phyloP scores from a whole-genome alignment of 257 asterid species.

The Solanum paucissectum region DNA sequence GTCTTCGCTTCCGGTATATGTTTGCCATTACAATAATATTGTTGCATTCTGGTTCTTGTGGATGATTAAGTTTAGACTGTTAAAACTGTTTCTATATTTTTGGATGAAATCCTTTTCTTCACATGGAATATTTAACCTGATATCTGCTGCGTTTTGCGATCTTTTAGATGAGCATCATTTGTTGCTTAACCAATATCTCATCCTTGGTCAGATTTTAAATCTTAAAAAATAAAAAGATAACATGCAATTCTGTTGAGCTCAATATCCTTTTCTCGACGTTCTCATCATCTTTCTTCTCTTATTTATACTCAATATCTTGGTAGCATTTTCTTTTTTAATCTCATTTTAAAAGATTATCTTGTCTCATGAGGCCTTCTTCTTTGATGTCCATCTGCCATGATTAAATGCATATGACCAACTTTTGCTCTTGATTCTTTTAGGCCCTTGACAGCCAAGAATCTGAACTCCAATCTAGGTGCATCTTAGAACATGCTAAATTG shows the following conservation, averaged over 20 bases:
- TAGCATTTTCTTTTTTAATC: neutral
- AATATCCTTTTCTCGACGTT: neutral
- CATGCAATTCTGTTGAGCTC: neutral
- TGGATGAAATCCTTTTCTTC: neutral
- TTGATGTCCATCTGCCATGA: neutral
- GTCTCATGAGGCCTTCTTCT: neutral
- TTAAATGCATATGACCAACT: neutral
- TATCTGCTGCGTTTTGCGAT: neutral
- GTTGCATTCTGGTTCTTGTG: neutral
- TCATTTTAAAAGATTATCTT: neutral
- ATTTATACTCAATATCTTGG: neutral
- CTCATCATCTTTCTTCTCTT: neutral
- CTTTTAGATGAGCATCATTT: neutral
- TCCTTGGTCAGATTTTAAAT: neutral
- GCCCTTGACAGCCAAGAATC: slow-evolving; percentile 46
- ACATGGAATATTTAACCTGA: neutral
- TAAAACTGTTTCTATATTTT: neutral
- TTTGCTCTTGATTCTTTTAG: slow-evolving; percentile 21
- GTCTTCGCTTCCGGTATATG: neutral
- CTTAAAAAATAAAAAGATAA: neutral
- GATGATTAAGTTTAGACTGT: neutral
- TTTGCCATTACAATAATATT: neutral
- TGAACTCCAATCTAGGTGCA: slow-evolving; percentile 24
- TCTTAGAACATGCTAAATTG: slow-evolving; percentile 30
- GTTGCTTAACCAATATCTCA: neutral